Evolutionary conservation across 371 early-diverging fungal genomes (phyloP), one percentile per base, ranked within the genome.

Genomic region (Batkoa obscura): DNA sequence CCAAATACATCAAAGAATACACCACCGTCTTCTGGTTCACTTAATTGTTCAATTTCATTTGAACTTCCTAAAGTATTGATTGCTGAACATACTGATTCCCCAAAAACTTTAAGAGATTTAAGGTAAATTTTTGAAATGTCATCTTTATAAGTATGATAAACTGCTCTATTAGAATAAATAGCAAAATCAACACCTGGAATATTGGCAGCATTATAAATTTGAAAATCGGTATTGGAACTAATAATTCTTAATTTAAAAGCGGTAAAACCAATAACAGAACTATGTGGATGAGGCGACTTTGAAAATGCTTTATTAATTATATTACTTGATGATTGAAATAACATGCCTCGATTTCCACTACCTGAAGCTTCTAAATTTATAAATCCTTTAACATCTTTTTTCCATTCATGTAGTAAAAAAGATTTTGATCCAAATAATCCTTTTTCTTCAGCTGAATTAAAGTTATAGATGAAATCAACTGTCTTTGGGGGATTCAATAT

Each of bases 371-470:
- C 88, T 3, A 91, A 70, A 62, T 91, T 90, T 62, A 90, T 70
- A 63, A 88, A 88, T 0, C 79, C 73, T 47, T 76, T 74, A 43
- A 88, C 74, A 31, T 79, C 62, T 23, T 70, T 59, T 41, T 75
- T 78, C 88, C 87, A 88, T 13, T 81, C 81, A 62, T 91, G 90
- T 9, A 73, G 64, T 36, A 80, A 64, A 63, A 90, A 86, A 0
- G 78, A 67, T 5, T 67, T 61, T 0, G 81, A 83, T 10, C 92
- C 93, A 51, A 79, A 63, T 17, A 85, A 64, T 0, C 85, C 88
- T 47, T 74, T 68, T 64, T 93, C 94, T 62, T 93, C 94, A 33
- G 80, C 83, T 59, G 88, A 86, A 63, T 89, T 87, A 50, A 90
- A 83, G 63, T 84, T 74, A 62, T 91, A 77, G 23, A 93, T 72